Conservation (phyloP, 495 filamentous ascomycete species). For the Talaromyces trachyspermus region DNA sequence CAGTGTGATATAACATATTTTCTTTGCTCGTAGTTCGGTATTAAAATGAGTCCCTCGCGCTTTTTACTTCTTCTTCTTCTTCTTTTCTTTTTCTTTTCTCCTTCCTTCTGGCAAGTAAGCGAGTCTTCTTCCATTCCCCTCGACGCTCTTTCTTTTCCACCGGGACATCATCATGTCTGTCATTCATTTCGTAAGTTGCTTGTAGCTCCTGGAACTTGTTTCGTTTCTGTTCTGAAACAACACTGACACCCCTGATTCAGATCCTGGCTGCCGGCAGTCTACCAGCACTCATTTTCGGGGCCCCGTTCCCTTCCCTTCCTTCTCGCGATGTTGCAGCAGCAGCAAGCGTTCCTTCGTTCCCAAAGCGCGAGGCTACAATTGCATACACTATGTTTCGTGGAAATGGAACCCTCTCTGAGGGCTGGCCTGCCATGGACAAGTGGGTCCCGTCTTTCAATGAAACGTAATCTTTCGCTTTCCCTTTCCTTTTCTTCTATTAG, state of each 20-base stretch:
- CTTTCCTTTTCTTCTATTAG: background rate
- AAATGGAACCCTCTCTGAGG: slow-evolving; percentile 6
- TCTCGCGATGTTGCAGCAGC: slow-evolving; percentile 4
- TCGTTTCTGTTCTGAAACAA: background rate
- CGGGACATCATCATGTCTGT: slow-evolving; percentile 7
- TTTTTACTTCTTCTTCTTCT: background rate
- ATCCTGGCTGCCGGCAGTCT: slow-evolving; percentile 10
- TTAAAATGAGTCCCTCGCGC: too few relatives aligned
- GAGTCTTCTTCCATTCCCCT: slow-evolving; percentile 9
- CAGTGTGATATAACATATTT: too few relatives aligned
- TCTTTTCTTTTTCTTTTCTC: slow-evolving; percentile 1
- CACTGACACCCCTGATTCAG: background rate
- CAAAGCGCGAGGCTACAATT: background rate
- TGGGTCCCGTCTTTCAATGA: slow-evolving; percentile 7
- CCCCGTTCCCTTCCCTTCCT: slow-evolving; percentile 6
- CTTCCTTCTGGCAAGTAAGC: slow-evolving; percentile 8
- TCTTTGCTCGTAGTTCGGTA: too few relatives aligned
- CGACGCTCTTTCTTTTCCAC: slow-evolving; percentile 4
- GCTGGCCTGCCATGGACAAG: slow-evolving; percentile 7
- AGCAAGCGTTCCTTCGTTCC: slow-evolving; percentile 3
- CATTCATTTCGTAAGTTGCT: slow-evolving; percentile 8
- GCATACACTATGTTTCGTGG: slow-evolving; percentile 10
- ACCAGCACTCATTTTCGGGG: slow-evolving; percentile 8
- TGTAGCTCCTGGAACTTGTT: background rate
- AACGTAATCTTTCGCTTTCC: background rate